Conservation (phyloP, 2,329 filamentous ascomycete genomes). For the Phaeoacremonium minimum region DNA sequence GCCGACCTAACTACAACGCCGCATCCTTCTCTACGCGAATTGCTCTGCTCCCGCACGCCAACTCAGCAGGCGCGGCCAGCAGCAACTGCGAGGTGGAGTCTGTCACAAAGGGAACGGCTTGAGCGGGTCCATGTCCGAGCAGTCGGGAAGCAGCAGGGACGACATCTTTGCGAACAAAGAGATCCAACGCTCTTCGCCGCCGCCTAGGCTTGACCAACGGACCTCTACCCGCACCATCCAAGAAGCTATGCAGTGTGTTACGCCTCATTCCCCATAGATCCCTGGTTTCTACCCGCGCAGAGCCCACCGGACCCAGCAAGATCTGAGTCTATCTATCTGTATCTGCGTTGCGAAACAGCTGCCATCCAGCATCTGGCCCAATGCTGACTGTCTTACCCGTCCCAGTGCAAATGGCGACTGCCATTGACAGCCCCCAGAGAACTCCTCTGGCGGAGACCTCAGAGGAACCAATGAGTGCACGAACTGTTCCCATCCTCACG, state of each 20-base stretch:
- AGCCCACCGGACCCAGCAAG: too few species aligned
- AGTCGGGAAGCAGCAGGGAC: slow-evolving; percentile 9
- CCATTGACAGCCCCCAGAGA: slow-evolving; percentile 45
- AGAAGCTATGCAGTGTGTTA: slow-evolving; percentile 14
- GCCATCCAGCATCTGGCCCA: background rate
- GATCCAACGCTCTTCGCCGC: slow-evolving; percentile 3
- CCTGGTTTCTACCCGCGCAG: too few species aligned
- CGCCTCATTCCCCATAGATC: slow-evolving; percentile 1
- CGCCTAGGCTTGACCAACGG: slow-evolving; percentile 1
- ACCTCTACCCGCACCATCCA: slow-evolving; percentile 1
- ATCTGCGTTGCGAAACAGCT: background rate
- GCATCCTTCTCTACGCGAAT: too few species aligned
- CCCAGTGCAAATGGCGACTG: slow-evolving; percentile 47
- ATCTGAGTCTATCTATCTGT: too few species aligned
- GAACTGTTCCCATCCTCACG: slow-evolving; percentile 53
- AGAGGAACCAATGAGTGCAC: slow-evolving; percentile 42
- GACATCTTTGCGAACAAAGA: slow-evolving; percentile 8
- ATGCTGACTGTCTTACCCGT: slow-evolving; percentile 14
- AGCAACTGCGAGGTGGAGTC: background rate
- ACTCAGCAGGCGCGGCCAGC: too few species aligned
- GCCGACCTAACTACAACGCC: too few species aligned
- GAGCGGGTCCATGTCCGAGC: background rate
- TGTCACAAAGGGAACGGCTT: background rate
- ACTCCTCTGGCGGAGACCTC: slow-evolving; percentile 33
- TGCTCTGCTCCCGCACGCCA: too few species aligned